phyloP scores from a whole-genome alignment of 441 rosid species.

The Monsonia emarginata region DNA sequence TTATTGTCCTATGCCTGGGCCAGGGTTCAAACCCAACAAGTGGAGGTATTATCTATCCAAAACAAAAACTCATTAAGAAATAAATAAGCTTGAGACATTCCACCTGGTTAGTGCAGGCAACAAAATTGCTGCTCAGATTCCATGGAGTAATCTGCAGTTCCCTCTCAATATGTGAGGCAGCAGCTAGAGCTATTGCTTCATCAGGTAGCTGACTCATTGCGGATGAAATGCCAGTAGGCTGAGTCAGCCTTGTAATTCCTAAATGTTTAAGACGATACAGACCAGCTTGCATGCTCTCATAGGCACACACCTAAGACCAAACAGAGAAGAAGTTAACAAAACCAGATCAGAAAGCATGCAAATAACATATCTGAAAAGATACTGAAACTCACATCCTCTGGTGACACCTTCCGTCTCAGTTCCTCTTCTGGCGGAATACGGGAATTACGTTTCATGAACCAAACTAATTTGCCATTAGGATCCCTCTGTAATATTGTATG shows the following conservation, averaged over 20 bases:
- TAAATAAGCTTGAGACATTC: background rate
- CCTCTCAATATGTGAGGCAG: conserved; percentile 94
- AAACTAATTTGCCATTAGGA: conserved; percentile 50
- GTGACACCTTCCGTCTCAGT: conserved; percentile 60
- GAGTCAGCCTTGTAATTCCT: conserved; percentile 77
- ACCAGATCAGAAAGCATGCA: background rate
- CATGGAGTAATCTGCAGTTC: conserved; percentile 95
- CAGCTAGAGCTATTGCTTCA: conserved; percentile 95
- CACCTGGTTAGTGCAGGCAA: conserved; percentile 90
- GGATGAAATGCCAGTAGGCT: conserved; percentile 64
- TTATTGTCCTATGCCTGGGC: too few relatives aligned
- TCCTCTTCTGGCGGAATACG: conserved; percentile 73
- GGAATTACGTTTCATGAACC: conserved; percentile 60
- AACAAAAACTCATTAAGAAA: too few relatives aligned
- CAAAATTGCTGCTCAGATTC: conserved; percentile 93
- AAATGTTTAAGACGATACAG: conserved; percentile 80
- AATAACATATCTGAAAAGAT: background rate
- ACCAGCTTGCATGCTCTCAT: conserved; percentile 98
- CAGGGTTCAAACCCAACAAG: too few relatives aligned
- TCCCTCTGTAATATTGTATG: conserved; percentile 48
- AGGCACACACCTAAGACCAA: conserved; percentile 70
- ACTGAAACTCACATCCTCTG: conserved; percentile 66
- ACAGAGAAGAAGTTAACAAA: background rate
- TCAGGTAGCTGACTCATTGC: conserved; percentile 94
- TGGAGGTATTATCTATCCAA: too few relatives aligned